Conservation (phyloP, 257 asterid genomes). For the Avicennia marina region DNA sequence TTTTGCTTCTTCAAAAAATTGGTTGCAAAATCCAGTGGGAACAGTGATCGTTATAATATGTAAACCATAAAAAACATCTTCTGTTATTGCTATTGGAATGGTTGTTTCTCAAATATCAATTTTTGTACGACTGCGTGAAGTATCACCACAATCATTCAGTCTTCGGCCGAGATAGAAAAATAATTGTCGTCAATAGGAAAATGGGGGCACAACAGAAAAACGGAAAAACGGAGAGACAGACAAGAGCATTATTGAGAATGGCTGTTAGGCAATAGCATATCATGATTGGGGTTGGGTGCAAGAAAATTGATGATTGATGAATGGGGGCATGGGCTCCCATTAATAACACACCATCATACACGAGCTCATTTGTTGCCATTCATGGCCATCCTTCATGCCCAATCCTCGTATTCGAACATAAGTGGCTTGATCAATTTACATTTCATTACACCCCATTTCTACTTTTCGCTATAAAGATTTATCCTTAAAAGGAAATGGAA, state of each 20-base stretch:
- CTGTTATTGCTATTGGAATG: slow-evolving; percentile 20
- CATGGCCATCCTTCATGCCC: no score
- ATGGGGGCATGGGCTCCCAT: slow-evolving; percentile 10
- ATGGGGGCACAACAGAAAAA: no score
- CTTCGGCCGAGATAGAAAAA: no score
- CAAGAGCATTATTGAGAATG: slow-evolving; percentile 25
- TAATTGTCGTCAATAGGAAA: no score
- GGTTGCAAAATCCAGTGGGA: slow-evolving; percentile 36
- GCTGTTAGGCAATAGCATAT: slow-evolving; percentile 17
- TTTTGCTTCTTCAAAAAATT: slow-evolving; percentile 21
- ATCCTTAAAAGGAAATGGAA: no score
- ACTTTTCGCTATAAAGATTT: no score
- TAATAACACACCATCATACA: background rate
- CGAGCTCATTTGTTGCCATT: no score
- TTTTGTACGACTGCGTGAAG: background rate
- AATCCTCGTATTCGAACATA: no score
- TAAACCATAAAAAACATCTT: background rate
- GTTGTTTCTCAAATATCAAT: background rate
- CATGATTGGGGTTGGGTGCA: slow-evolving; percentile 27
- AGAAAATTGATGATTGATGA: slow-evolving; percentile 20
- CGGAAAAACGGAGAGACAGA: slow-evolving; percentile 19
- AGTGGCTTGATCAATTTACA: no score
- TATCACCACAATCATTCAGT: no score
- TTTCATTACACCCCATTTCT: no score
- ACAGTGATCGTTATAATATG: background rate